Percentiles rank a stretch among this genome's conserved stretches.
Evolutionary conservation across 2,329 filamentous ascomycete genomes (phyloP).

Genomic region (Thielaviopsis ethacetica): DNA sequence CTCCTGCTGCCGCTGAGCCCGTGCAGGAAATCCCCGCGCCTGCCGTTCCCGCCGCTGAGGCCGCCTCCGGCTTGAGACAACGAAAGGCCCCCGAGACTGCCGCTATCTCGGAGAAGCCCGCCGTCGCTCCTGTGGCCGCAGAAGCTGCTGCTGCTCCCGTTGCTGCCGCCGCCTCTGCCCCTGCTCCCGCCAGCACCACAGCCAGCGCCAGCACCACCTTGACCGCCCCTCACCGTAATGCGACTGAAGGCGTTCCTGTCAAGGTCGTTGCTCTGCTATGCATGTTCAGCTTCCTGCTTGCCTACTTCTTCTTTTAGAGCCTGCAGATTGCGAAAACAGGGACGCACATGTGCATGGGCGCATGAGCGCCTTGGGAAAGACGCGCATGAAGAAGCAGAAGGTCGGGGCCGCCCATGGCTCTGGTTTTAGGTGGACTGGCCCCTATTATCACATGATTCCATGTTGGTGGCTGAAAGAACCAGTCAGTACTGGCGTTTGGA

Average conservation of each 20-base stretch:
- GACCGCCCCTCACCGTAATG: conserved; percentile 8
- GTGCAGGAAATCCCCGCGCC: background rate
- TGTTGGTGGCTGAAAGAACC: conserved; percentile 9
- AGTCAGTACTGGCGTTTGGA: too few species aligned
- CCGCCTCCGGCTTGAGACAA: conserved; percentile 6
- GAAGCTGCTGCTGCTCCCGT: background rate
- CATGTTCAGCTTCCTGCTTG: conserved; percentile 79
- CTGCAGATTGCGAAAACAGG: background rate
- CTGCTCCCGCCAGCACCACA: background rate
- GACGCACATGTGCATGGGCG: background rate
- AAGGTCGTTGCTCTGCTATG: conserved; percentile 73
- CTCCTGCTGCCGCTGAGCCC: conserved; percentile 2
- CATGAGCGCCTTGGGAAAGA: too few species aligned
- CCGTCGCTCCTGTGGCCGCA: background rate
- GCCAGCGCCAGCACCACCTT: background rate
- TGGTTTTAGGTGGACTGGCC: too few species aligned
- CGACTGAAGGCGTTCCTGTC: conserved; percentile 61
- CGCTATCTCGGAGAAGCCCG: background rate
- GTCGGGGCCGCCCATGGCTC: too few species aligned
- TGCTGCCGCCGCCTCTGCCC: background rate
- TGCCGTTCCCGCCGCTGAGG: background rate
- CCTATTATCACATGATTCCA: too few species aligned
- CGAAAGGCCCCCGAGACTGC: conserved; percentile 3
- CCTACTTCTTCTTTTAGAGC: conserved; percentile 82
- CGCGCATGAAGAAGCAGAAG: too few species aligned